These are phyloP conservation scores for Camellia oleifera DNA, from an alignment of 179 eudicot species.

Conservation along the genomic window DNA sequence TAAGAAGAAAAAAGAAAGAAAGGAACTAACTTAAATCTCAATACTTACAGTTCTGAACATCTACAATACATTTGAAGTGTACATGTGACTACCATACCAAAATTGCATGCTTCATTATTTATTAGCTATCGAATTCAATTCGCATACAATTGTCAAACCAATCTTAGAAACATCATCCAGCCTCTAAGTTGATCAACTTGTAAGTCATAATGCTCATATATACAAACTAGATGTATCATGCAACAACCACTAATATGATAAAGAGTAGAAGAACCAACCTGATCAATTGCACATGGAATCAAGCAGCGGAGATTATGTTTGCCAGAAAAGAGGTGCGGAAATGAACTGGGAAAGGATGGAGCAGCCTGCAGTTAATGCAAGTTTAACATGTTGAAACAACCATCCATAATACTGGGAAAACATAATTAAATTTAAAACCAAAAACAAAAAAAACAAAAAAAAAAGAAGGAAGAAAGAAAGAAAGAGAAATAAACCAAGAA, in stretches of 20 bases:
- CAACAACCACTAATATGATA: constrained; percentile 6
- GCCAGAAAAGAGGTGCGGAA: constrained; percentile 83
- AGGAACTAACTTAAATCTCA: too few relatives aligned
- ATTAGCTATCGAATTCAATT: not conserved
- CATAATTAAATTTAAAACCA: not conserved
- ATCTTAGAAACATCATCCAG: constrained; percentile 11
- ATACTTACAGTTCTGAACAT: too few relatives aligned
- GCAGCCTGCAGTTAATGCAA: constrained; percentile 64
- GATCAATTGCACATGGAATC: constrained; percentile 99
- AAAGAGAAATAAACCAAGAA: not conserved
- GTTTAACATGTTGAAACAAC: not conserved
- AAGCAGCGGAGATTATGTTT: constrained; percentile 80
- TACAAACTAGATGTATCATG: not conserved
- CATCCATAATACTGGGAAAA: not conserved
- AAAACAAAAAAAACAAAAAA: not conserved
- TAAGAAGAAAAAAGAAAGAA: too few relatives aligned
- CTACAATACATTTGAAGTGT: too few relatives aligned
- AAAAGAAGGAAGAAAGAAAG: not conserved
- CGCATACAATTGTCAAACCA: not conserved
- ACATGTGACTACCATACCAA: too few relatives aligned
- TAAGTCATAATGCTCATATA: not conserved
- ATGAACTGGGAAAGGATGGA: constrained; percentile 93
- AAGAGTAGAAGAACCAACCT: constrained; percentile 46
- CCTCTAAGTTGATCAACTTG: not conserved
- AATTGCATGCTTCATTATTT: too few relatives aligned